Evolutionary conservation across 1,284 basidiomycete genomes (phyloP), one percentile per base, ranked within the genome.

Genomic region (Agroathelia rolfsii): DNA sequence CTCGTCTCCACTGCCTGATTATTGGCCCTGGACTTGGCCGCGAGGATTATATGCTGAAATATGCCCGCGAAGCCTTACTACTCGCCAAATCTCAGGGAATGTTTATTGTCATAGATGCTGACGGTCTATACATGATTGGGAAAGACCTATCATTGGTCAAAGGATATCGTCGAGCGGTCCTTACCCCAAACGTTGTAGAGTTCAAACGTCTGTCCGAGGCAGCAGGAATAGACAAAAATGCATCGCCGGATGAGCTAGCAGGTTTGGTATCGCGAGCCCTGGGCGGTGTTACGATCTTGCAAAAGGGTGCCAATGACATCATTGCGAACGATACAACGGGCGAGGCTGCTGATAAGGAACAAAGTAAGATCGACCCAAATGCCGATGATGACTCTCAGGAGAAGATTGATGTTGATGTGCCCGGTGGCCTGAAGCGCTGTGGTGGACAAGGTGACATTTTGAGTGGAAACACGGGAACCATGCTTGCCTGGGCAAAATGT

Each of bases 361-460:
- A 49, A 34, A 73, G 68, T 25, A 52, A 61, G 33, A 29, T 69
- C 14, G 47, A 47, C 29, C n/a, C n/a, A n/a, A n/a, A n/a, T n/a
- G 53, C 44, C n/a, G 49, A 40, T 4, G 55, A 62, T 35, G 61
- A 46, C 7, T 50, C 51, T 30, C n/a, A n/a, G n/a, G n/a, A n/a
- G n/a, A n/a, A n/a, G n/a, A 53, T 89, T 8, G 66, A 69, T 38
- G 72, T 85, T 18, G 77, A 85, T 41, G 59, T 67, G 0, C 61
- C 72, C 35, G 94, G 94, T 3, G 89, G 90, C 1, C 51, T 90
- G 43, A 95, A 95, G 60, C 68, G 94, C 33, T 93, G 90, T 46
- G 94, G 94, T 13, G 93, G 93, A 2, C 94, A 97, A 54, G 94
- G 94, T 0, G 94, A 98, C 56, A 78, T 98, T 28, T 57, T 98